Evolutionary conservation across 2,329 filamentous ascomycete species (phyloP).

Genomic region (Elsinoe australis): DNA sequence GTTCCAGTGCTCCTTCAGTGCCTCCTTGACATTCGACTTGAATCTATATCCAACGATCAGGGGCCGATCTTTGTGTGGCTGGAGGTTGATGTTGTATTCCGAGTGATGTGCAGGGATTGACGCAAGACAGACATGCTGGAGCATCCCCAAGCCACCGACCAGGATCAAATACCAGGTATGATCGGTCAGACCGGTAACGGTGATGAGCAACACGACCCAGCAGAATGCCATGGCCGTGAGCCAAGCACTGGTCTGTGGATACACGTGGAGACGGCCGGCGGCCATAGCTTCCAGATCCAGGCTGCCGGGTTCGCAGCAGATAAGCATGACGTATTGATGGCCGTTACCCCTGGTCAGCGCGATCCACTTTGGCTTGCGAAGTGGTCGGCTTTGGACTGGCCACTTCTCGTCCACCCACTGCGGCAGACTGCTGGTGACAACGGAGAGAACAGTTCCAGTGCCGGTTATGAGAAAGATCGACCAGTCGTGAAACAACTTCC

Average conservation of each 20-base stretch:
- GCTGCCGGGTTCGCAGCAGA: neutral
- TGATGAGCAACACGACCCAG: slow-evolving; percentile 24
- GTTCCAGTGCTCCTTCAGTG: too few species aligned
- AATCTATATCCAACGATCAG: too few species aligned
- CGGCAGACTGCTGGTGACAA: neutral
- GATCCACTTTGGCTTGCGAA: neutral
- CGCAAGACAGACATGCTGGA: slow-evolving; percentile 18
- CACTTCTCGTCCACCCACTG: neutral
- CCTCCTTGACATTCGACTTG: too few species aligned
- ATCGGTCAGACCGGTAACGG: slow-evolving; percentile 19
- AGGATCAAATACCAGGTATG: slow-evolving; percentile 24
- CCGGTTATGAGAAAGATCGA: neutral
- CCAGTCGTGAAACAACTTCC: neutral
- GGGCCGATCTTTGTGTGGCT: neutral
- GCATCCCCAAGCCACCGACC: slow-evolving; percentile 24
- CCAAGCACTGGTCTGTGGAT: neutral
- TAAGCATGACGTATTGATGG: neutral
- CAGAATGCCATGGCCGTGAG: neutral
- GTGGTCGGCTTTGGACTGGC: neutral
- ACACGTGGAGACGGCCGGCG: neutral
- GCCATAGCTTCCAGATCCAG: neutral
- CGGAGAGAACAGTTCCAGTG: neutral
- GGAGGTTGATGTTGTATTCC: neutral
- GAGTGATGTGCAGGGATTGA: neutral
- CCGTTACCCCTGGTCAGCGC: neutral